Percentiles rank a stretch among this genome's conserved stretches.
phyloP scores from a whole-genome alignment of 805 yeast species.

The Pichia phayaonensis region DNA sequence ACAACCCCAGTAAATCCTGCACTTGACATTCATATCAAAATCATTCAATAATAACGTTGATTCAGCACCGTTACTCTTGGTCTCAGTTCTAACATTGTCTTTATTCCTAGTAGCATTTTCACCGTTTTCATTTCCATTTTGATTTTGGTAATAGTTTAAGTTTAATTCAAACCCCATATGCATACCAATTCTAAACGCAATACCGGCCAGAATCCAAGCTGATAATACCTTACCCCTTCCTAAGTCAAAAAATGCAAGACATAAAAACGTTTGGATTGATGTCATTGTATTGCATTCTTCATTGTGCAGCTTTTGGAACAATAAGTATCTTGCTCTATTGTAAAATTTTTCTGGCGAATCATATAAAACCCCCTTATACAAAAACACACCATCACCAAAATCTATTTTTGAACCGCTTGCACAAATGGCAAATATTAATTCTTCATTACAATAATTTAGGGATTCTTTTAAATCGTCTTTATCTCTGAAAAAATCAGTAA shows the following conservation, averaged over 20 bases:
- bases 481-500: constrained; percentile 42
- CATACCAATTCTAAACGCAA: constrained; percentile 54
- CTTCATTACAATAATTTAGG: constrained; percentile 40
- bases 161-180: constrained; percentile 55
- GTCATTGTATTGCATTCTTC: constrained; percentile 38
- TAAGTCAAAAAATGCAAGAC: constrained; percentile 53
- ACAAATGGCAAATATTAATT: constrained; percentile 46
- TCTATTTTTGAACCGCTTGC: constrained; percentile 41
- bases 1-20: constrained; percentile 60
- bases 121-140: background rate
- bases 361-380: constrained; percentile 31
- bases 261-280: constrained; percentile 48
- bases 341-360: constrained; percentile 38
- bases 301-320: constrained; percentile 25
- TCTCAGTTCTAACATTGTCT: too few species aligned
- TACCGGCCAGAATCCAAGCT: constrained; percentile 55
- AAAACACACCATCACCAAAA: constrained; percentile 30
- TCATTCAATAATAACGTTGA: constrained; percentile 9
- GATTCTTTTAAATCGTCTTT: constrained; percentile 41
- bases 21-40: constrained; percentile 29
- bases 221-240: constrained; percentile 49
- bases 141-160: constrained; percentile 25
- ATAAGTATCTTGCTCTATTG: constrained; percentile 36
- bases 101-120: background rate
- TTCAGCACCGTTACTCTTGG: constrained; percentile 34